Percentiles rank a stretch among this genome's conserved stretches.
Evolutionary conservation across 176 grass and related monocot genomes (phyloP).

Genomic region (Avena eriantha): DNA sequence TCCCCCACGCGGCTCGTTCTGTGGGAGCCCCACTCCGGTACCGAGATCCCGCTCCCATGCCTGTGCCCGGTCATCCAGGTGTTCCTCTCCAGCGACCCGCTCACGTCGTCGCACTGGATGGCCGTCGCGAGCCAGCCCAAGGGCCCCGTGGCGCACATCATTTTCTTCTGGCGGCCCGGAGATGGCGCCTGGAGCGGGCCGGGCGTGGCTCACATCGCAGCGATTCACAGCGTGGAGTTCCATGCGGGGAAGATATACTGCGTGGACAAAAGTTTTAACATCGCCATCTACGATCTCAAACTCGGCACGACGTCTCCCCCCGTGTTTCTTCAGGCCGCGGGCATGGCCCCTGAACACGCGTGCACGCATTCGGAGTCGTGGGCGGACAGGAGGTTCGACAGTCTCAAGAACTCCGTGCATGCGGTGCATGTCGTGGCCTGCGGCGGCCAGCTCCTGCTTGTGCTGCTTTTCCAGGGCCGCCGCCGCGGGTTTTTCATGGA

Average conservation of each 20-base stretch:
- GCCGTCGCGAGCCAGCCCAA: background rate
- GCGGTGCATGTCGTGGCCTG: constrained; percentile 1
- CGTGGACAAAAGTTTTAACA: background rate
- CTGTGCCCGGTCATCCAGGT: background rate
- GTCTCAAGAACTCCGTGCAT: background rate
- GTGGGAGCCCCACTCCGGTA: background rate
- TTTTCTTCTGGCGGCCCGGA: constrained; percentile 11
- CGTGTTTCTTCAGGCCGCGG: background rate
- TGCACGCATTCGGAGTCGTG: background rate
- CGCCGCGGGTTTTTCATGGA: background rate
- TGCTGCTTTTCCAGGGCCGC: background rate
- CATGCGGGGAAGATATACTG: background rate
- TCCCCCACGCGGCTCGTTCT: constrained; percentile 3
- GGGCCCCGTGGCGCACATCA: background rate
- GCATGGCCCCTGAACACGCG: background rate
- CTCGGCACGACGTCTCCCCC: background rate
- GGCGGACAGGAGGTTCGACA: background rate
- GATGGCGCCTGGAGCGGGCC: background rate
- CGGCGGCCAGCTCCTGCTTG: background rate
- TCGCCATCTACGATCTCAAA: background rate
- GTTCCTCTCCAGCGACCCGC: constrained; percentile 11
- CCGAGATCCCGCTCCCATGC: background rate
- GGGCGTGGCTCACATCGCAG: background rate
- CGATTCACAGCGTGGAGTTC: background rate
- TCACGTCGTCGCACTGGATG: background rate